Evolutionary conservation across 495 filamentous ascomycete species (phyloP).

Genomic region (Aspergillus cristatus): DNA sequence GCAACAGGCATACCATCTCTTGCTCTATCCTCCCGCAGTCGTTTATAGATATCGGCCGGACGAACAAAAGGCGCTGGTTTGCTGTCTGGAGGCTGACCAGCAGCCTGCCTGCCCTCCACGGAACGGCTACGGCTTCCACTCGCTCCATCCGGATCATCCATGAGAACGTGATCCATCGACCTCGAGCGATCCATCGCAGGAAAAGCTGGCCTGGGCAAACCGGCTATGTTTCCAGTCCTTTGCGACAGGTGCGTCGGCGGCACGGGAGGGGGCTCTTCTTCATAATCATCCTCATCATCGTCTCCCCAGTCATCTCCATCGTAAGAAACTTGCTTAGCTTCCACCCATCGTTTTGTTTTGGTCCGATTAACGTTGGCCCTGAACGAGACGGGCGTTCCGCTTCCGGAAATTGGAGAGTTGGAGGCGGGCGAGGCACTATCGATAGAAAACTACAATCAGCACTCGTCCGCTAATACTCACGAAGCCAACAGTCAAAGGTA

Average conservation of each 20-base stretch:
- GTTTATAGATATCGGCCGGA: slow-evolving; percentile 71
- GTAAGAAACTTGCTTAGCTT: slow-evolving; percentile 80
- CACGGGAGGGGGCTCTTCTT: slow-evolving; percentile 31
- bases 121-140: slow-evolving; percentile 42
- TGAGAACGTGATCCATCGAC: slow-evolving; percentile 17
- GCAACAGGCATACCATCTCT: slow-evolving; percentile 4
- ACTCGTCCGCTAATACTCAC: no score
- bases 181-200: slow-evolving; percentile 33
- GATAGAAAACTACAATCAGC: no score
- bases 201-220: slow-evolving; percentile 13
- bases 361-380: slow-evolving; percentile 78
- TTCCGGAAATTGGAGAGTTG: slow-evolving; percentile 18
- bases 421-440: slow-evolving; percentile 14
- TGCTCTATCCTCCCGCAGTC: slow-evolving; percentile 58
- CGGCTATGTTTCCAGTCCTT: slow-evolving; percentile 20
- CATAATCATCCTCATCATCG: slow-evolving; percentile 69
- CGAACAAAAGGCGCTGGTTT: slow-evolving; percentile 49
- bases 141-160: slow-evolving; percentile 5
- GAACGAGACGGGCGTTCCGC: slow-evolving; percentile 45
- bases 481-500: no score
- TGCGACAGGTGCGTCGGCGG: slow-evolving; percentile 29
- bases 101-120: slow-evolving; percentile 15
- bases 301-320: slow-evolving; percentile 93
- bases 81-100: slow-evolving; percentile 11
- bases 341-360: slow-evolving; percentile 92